Conservation (phyloP, 1,284 basidiomycete species). For the Peniophora sp. region DNA sequence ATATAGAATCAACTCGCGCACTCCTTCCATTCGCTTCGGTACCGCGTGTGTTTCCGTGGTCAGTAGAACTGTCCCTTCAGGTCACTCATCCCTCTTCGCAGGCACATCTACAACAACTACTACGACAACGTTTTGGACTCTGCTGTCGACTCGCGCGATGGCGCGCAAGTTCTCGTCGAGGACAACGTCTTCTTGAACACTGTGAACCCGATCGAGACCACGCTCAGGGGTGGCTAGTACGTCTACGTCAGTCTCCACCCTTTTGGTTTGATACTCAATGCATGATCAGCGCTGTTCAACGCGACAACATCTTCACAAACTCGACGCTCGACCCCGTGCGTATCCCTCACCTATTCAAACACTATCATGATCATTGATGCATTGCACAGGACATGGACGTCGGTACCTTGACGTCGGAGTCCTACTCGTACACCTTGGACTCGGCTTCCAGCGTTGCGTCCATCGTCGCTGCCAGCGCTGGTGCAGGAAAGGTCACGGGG, state of each 20-base stretch:
- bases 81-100: neutral
- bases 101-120: slow-evolving; percentile 19
- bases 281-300: slow-evolving; percentile 10
- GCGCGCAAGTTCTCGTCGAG: slow-evolving; percentile 20
- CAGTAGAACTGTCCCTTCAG: neutral
- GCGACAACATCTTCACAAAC: slow-evolving; percentile 16
- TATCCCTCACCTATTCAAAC: neutral
- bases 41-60: slow-evolving; percentile 10
- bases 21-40: slow-evolving; percentile 21
- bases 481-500: neutral
- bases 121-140: slow-evolving; percentile 14
- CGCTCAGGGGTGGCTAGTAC: slow-evolving; percentile 10
- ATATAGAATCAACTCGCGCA: slow-evolving; percentile 16
- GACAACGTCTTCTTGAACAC: slow-evolving; percentile 16
- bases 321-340: slow-evolving; percentile 12
- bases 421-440: slow-evolving; percentile 5
- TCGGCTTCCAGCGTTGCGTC: neutral
- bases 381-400: slow-evolving; percentile 5
- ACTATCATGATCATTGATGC: neutral
- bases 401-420: slow-evolving; percentile 12
- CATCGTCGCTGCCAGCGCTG: neutral
- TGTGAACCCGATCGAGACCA: slow-evolving; percentile 14
- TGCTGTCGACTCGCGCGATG: slow-evolving; percentile 16
- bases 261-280: too few relatives aligned
- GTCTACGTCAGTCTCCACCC: neutral